phyloP scores from a whole-genome alignment of 768 basidiomycete genomes.

The Mycena maculata region DNA sequence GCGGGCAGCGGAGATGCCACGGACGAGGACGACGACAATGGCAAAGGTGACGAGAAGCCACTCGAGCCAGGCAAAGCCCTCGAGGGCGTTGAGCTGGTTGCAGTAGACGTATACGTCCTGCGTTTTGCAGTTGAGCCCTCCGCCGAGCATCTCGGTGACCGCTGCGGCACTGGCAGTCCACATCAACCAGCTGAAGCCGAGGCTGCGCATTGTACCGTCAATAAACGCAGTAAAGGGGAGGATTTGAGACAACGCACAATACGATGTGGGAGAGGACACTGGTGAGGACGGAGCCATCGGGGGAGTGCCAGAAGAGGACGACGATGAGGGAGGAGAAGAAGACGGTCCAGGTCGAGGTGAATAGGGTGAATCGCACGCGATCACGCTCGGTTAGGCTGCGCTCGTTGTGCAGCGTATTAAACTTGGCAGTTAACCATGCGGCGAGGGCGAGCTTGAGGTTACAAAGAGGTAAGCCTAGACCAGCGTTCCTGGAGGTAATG shows the following conservation, averaged over 20 bases:
- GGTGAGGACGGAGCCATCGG: conserved; percentile 62
- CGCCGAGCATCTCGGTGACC: conserved; percentile 74
- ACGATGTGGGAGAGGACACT: conserved; percentile 73
- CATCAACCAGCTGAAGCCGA: conserved; percentile 78
- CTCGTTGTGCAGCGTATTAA: conserved; percentile 68
- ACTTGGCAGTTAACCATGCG: conserved; percentile 76
- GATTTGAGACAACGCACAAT: conserved; percentile 61
- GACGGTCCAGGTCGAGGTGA: conserved; percentile 79
- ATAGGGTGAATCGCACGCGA: conserved; percentile 75
- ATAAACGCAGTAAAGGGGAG: conserved; percentile 10
- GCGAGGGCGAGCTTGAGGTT: conserved; percentile 71
- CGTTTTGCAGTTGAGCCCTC: conserved; percentile 75
- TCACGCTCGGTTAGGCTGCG: conserved; percentile 63
- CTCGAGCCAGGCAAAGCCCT: conserved; percentile 81
- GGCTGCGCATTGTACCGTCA: conserved; percentile 48
- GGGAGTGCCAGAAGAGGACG: conserved; percentile 63
- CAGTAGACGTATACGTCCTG: conserved; percentile 70
- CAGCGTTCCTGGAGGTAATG: too few relatives aligned
- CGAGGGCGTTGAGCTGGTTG: conserved; percentile 80
- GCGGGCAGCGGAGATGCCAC: conserved; percentile 67
- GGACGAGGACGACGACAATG: conserved; percentile 67
- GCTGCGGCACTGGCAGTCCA: conserved; percentile 82
- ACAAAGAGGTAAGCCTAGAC: neutral
- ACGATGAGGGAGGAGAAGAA: conserved; percentile 64
- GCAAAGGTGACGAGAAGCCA: conserved; percentile 75